These are phyloP conservation scores for Cladosporium phlei DNA, from an alignment of 2,329 filamentous ascomycete genomes.

Conservation along the genomic window DNA sequence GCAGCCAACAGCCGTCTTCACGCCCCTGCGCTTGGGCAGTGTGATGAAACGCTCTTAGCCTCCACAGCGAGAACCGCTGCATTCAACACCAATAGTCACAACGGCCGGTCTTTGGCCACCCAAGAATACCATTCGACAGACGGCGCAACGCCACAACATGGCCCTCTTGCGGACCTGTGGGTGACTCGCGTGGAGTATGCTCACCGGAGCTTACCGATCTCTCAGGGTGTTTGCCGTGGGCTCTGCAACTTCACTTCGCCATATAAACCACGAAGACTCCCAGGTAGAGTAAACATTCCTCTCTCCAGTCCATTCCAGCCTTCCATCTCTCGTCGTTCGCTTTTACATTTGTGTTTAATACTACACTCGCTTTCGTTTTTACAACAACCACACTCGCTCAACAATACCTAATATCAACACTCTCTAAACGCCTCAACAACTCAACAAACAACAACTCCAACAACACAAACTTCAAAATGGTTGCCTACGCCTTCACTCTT, in stretches of 20 bases:
- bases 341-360: slow-evolving; percentile 8
- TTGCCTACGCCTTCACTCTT: slow-evolving; percentile 10
- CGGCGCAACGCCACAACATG: slow-evolving; percentile 2
- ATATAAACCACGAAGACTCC: background rate
- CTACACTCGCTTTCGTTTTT: slow-evolving; percentile 9
- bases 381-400: slow-evolving; percentile 3
- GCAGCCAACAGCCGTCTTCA: slow-evolving; percentile 1
- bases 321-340: slow-evolving; percentile 6
- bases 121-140: slow-evolving; percentile 7
- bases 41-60: slow-evolving; percentile 4
- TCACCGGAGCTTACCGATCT: no score
- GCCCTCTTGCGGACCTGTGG: background rate
- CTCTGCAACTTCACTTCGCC: background rate
- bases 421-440: background rate
- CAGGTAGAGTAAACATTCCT: background rate
- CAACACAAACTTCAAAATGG: slow-evolving; percentile 8
- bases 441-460: background rate
- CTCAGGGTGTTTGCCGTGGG: background rate
- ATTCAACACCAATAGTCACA: slow-evolving; percentile 9
- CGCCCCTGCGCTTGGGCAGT: slow-evolving; percentile 1
- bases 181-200: slow-evolving; percentile 5
- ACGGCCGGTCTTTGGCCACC: background rate
- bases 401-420: background rate
- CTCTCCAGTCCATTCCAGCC: slow-evolving; percentile 3
- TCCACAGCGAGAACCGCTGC: background rate